Percentiles rank a stretch among this genome's conserved stretches.
phyloP scores from a whole-genome alignment of 129 eudicot species.

The Pittosporum tobira region DNA sequence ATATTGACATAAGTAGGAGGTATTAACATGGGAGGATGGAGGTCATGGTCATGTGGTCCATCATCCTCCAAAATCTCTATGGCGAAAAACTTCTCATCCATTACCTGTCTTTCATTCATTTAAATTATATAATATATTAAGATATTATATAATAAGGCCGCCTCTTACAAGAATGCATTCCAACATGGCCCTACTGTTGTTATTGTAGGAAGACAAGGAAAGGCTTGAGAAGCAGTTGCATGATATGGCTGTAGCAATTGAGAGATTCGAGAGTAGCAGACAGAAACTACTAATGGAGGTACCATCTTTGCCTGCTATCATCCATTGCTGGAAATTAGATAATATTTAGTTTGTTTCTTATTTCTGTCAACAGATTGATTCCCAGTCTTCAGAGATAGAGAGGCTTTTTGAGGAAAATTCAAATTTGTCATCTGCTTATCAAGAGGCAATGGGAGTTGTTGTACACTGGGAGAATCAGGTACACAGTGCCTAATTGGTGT shows the following conservation, averaged over 20 bases:
- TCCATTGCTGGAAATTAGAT: conserved; percentile 3
- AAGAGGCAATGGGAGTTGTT: conserved; percentile 59
- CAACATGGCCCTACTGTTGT: neutral
- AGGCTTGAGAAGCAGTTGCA: conserved; percentile 80
- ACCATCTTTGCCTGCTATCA: conserved; percentile 7
- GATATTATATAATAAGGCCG: too few species aligned
- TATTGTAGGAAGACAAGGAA: conserved; percentile 79
- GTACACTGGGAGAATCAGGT: conserved; percentile 93
- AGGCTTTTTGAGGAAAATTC: conserved; percentile 94
- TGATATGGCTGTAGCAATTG: conserved; percentile 91
- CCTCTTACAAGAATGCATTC: neutral
- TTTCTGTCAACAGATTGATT: conserved; percentile 58
- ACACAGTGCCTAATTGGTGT: neutral
- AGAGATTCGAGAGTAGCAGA: conserved; percentile 82
- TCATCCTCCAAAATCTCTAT: neutral
- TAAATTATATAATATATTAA: neutral
- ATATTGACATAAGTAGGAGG: too few species aligned
- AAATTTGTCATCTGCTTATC: conserved; percentile 65
- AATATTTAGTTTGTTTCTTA: conserved; percentile 4
- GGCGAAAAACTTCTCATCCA: neutral
- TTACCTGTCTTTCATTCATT: too few species aligned
- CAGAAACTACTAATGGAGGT: conserved; percentile 90
- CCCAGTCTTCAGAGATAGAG: conserved; percentile 95
- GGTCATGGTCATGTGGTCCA: neutral
- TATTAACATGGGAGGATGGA: neutral